These are phyloP conservation scores for Pneumocystis wakefieldiae DNA, from an alignment of 1,139 yeast species.

Conservation along the genomic window DNA sequence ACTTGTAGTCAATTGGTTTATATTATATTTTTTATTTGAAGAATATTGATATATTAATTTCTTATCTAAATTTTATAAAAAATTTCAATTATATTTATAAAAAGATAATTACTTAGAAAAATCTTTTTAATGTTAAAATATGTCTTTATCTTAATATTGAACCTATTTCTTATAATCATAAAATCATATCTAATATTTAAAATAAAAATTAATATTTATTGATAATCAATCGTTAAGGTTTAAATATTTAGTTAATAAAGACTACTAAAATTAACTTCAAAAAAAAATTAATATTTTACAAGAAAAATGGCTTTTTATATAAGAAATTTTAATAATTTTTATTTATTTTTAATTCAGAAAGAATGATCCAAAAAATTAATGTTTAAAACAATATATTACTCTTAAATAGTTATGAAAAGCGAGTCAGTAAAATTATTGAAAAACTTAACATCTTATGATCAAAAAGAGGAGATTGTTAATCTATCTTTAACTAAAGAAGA, in stretches of 20 bases:
- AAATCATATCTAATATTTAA: no score
- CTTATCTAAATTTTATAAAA: neutral
- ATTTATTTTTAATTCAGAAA: neutral
- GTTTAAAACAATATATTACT: neutral
- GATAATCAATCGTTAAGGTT: no score
- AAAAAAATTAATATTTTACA: neutral
- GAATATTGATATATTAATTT: neutral
- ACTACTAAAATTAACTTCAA: neutral
- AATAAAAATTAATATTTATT: no score
- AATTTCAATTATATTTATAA: neutral
- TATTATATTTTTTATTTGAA: neutral
- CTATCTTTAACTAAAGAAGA: neutral
- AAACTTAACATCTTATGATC: neutral
- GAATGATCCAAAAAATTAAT: neutral
- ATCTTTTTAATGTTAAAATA: neutral
- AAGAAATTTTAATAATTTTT: neutral
- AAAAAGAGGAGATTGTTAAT: neutral
- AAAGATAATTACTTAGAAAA: neutral
- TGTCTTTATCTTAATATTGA: neutral
- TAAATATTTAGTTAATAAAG: neutral
- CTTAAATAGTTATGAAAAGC: neutral
- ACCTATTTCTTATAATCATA: neutral
- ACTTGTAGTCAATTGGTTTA: neutral
- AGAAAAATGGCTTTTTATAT: neutral
- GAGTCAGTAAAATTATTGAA: neutral